Evolutionary conservation across 257 asterid species (phyloP), one percentile per base, ranked within the genome.

Genomic region (Solanum okadae): DNA sequence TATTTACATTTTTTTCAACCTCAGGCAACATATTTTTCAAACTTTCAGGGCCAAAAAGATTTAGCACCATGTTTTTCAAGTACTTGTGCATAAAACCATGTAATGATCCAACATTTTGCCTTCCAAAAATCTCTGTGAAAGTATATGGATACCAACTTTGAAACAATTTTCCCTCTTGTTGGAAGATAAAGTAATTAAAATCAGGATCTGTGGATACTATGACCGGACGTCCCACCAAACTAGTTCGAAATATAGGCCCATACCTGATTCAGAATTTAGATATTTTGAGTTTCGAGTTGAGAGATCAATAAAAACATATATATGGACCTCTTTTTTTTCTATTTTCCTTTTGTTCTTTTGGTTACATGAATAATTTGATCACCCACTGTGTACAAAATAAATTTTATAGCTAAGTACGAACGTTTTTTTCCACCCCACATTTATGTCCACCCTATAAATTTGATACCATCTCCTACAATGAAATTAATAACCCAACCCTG

Each of bases 61-160:
- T 91, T 46, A 96, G 90, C 61, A 94, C 94, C 98, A 95, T 92
- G 91, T 93, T 96, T 89, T 93, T 95, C 23, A 96, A 94, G 91
- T 95, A 95, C 92, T 96, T 95, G 90, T 93, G 92, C 96, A 94
- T 92, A 59, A 92, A 92, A 4, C 71, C 27, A 61, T 56, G 75
- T 27, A 67, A 25, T 1, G 75, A 67, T 27, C 75, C 75, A 25
- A 67, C 75, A 67, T 67, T 25, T 67, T 67, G 22, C 10, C 75
- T 67, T 27, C 75, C 75, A 5, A 67, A 27, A 67, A 67, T 67
- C 75, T 67, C 75, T 67, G 4, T 13, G 4, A 67, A 67, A 67
- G 75, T 67, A 67, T 27, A 8, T 67, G 75, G 75, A 67, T 67
- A 67, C 75, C 75, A 67, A 67, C 75, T 67, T 67, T 67, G 20